A percentile compares a stretch with the other conserved stretches of the same genome.
These are phyloP conservation scores for Cichorium intybus DNA, from an alignment of 140 eudicot genomes.

Conservation along the genomic window DNA sequence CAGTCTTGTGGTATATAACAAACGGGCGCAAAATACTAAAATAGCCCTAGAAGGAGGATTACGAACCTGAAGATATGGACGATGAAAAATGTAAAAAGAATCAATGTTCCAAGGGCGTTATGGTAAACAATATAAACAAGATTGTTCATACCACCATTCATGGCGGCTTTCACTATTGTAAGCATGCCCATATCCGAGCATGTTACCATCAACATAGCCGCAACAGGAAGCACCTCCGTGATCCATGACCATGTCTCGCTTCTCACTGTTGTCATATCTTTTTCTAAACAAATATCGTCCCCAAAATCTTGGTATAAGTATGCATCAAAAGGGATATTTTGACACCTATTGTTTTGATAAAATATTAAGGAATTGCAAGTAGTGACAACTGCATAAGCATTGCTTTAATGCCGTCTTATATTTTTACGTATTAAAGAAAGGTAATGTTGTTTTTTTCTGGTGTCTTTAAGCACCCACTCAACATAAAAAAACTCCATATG, in stretches of 20 bases:
- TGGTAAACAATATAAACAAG: conserved; percentile 48
- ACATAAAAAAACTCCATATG: too few species aligned
- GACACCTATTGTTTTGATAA: background rate
- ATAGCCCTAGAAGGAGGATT: background rate
- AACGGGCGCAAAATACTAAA: too few species aligned
- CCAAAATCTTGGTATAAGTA: too few species aligned
- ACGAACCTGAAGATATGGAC: conserved; percentile 38
- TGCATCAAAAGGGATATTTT: too few species aligned
- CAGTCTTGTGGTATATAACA: too few species aligned
- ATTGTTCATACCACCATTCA: conserved; percentile 45
- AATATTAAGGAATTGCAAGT: too few species aligned
- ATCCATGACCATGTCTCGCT: conserved; percentile 12
- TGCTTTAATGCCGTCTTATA: too few species aligned
- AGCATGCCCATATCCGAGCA: conserved; percentile 37
- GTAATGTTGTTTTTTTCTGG: too few species aligned
- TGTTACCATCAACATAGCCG: conserved; percentile 39
- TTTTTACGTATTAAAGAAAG: too few species aligned
- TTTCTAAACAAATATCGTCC: too few species aligned
- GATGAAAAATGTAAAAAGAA: conserved; percentile 45
- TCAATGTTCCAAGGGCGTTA: conserved; percentile 47
- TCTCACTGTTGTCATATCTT: background rate
- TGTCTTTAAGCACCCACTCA: too few species aligned
- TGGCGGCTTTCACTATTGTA: conserved; percentile 52
- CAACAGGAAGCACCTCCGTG: conserved; percentile 29
- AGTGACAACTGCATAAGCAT: too few species aligned